Evolutionary conservation across 805 yeast species (phyloP).

Genomic region (Starmera dryadoides): DNA sequence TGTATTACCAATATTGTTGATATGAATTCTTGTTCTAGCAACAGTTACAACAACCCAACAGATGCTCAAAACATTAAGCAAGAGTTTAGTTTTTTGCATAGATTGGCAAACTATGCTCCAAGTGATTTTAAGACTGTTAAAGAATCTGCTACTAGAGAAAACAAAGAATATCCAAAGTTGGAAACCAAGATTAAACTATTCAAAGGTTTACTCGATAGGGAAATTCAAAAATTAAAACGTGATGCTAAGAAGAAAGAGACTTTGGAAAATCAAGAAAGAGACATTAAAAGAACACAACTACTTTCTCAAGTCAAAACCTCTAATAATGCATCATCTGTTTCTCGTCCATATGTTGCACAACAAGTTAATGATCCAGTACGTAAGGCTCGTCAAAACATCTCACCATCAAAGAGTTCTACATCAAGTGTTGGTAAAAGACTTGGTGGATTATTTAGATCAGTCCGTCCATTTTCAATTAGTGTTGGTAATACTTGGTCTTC

Average conservation of each 20-base stretch:
- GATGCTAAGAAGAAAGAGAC: constrained; percentile 41
- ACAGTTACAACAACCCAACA: constrained; percentile 14
- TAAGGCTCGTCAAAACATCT: constrained; percentile 11
- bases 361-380: constrained; percentile 12
- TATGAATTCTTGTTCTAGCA: constrained; percentile 22
- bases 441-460: constrained; percentile 50
- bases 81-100: constrained; percentile 47
- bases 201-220: constrained; percentile 35
- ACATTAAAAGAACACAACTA: constrained; percentile 23
- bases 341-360: constrained; percentile 2
- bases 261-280: constrained; percentile 29
- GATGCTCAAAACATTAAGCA: constrained; percentile 27
- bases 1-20: constrained; percentile 48
- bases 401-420: constrained; percentile 16
- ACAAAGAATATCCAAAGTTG: constrained; percentile 27
- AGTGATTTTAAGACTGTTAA: constrained; percentile 27
- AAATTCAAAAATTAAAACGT: constrained; percentile 43
- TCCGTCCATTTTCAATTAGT: constrained; percentile 55
- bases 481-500: constrained; percentile 30
- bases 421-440: constrained; percentile 33
- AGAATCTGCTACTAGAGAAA: constrained; percentile 38
- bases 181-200: constrained; percentile 35
- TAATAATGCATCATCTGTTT: constrained; percentile 4
- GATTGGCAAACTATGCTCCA: constrained; percentile 25
- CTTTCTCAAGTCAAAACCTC: constrained; percentile 23